Evolutionary conservation across 2,329 filamentous ascomycete genomes (phyloP), one percentile per base, ranked within the genome.

Genomic region (Microdochium paspali): DNA sequence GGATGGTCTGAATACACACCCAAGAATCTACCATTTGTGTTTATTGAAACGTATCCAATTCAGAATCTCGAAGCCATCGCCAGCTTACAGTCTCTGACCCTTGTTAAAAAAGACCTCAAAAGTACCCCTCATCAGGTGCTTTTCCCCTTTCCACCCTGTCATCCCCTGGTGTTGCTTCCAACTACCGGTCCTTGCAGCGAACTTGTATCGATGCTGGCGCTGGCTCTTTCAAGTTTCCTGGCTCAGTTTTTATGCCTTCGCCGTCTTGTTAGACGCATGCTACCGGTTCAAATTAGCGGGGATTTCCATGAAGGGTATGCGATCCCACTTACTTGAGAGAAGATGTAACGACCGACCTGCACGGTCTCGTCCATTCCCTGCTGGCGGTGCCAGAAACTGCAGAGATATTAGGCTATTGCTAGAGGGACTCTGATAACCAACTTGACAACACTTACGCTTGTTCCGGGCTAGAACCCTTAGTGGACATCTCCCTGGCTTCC

Each of bases 341-440:
- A 82, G 60, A 79, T 66, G 23, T 58, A 66, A 46, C 72, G 71
- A 3, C 79, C 80, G 24, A 80, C 67, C 45, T 76, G 63, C 46
- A 83, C 76, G 0, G 77, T 79, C 53, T 82, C 79, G 3, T 68
- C 64, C 60, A 77, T 71, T 10, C 78, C 73, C 46, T 73, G 70
- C 58, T 83, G 79, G n/a, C 76, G 71, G 48, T 74, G 68, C 80
- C 80, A 84, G 61, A 84, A 83, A 50, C 76, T 80, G 44, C 40
- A 31, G 7, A n/a, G 3, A 18, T 24, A 4, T 40, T 64, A 53
- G 65, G 56, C 43, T 47, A 35, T 47, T 3, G 18, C 15, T 20
- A n/a, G 23, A 40, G 10, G 3, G 35, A 40, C 6, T 21, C 18
- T 12, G 31, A 35, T 12, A 6, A 40, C 10, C n/a, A 21, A n/a